Conservation (phyloP, 2,329 filamentous ascomycete genomes). For the Calonectria montana region DNA sequence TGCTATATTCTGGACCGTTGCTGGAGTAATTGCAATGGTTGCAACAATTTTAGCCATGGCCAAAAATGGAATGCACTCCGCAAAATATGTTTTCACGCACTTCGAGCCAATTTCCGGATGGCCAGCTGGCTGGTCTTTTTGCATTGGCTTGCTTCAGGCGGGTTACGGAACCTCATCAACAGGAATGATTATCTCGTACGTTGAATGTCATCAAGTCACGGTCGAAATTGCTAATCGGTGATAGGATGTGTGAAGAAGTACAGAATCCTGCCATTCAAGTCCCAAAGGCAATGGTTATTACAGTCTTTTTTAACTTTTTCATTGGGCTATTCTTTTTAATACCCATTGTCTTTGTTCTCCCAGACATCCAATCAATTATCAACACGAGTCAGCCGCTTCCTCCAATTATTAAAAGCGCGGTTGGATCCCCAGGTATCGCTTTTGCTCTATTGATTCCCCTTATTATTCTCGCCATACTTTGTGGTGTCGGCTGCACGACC, state of each 20-base stretch:
- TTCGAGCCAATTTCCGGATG: conserved; percentile 78
- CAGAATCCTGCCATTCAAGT: conserved; percentile 74
- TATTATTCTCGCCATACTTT: conserved; percentile 72
- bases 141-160: conserved; percentile 77
- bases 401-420: conserved; percentile 50
- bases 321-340: conserved; percentile 76
- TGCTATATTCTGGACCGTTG: conserved; percentile 81
- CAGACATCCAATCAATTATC: conserved; percentile 60
- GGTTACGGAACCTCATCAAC: conserved; percentile 81
- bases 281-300: conserved; percentile 77
- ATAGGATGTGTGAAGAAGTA: conserved; percentile 80
- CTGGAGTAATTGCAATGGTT: conserved; percentile 73
- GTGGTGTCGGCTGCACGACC: conserved; percentile 75
- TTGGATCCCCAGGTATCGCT: conserved; percentile 68
- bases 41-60: conserved; percentile 73
- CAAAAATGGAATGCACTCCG: conserved; percentile 73
- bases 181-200: conserved; percentile 83
- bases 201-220: conserved; percentile 28
- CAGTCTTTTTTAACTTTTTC: conserved; percentile 74
- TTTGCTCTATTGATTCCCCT: conserved; percentile 72
- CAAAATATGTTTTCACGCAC: conserved; percentile 72
- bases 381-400: background rate
- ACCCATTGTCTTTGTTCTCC: conserved; percentile 76
- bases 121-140: conserved; percentile 78
- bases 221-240: background rate